Base-by-base conservation (phyloP, 2,329 filamentous ascomycete species). In the Pseudogymnoascus sp. region DNA sequence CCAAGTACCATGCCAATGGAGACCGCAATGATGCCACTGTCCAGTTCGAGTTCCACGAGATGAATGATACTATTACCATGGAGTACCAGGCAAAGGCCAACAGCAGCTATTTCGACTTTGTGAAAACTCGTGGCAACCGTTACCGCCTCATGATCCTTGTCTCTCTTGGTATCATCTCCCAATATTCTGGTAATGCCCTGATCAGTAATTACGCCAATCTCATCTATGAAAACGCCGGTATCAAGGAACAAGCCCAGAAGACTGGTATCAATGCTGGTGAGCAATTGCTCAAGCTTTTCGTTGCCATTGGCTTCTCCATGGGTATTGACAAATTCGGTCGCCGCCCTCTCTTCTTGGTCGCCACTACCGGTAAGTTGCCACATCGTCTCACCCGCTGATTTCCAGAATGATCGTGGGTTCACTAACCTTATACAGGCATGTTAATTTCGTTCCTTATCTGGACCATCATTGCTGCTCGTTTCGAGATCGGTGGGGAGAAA, bases 111-210 rank as follows among this genome's bases (percentile, higher is more conserved):
- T 64, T 80, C 14, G 83, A 87, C 68, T 65, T 67, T 61, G 8
- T 68, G 20, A 62, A 63, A 20, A 88, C 85, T 25, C 79, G 76
- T 67, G 84, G 85, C 28, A 88, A 89, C 75, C 78, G 83, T 59
- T 84, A 84, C 76, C 78, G 86, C 9, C 74, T 89, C 47, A 76
- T 80, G 57, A 81, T 88, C 61, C 76, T 87, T 41, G 71, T 86
- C 41, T 86, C 82, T 0, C 77, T 88, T 16, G 85, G 84, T 67
- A 73, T 88, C 66, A 86, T 88, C 68, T 86, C 83, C 1, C 85
- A 88, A 72, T 88, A 86, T 74, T 84, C 80, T 59, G 85, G 86
- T 47, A 88, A 88, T 68, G 84, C 82, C 16, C 74, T 88, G 1
- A 83, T 88, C 68, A 84, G 79, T 64, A 87, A 88, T 73, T 88